Evolutionary conservation across 257 asterid genomes (phyloP).

Genomic region (Fraxinus americana): DNA sequence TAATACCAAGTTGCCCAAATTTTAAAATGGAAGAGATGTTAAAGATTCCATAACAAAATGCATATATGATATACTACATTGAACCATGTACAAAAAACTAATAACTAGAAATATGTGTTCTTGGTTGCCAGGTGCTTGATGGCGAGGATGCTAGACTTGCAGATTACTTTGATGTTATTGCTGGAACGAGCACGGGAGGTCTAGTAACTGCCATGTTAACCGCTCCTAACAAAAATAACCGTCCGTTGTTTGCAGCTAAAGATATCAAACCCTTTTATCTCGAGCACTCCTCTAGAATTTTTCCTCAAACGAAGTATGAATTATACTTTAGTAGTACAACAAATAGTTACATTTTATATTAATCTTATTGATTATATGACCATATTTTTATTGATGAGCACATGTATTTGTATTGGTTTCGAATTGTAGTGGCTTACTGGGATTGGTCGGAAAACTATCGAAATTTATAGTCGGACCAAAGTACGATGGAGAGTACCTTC

Average conservation of each 20-base stretch:
- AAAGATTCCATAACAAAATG: no score
- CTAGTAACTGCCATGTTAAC: slow-evolving; percentile 60
- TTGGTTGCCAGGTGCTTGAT: slow-evolving; percentile 42
- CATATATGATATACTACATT: no score
- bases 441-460: slow-evolving; percentile 11
- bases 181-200: slow-evolving; percentile 80
- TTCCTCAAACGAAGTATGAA: slow-evolving; percentile 30
- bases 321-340: not conserved
- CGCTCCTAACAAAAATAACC: slow-evolving; percentile 45
- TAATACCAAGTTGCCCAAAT: no score
- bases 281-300: slow-evolving; percentile 42
- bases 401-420: not conserved
- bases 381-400: no score
- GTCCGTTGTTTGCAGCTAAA: slow-evolving; percentile 58
- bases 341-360: not conserved
- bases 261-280: slow-evolving; percentile 53
- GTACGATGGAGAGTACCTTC: slow-evolving; percentile 49
- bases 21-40: no score
- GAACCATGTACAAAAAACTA: no score
- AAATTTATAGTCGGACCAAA: slow-evolving; percentile 35
- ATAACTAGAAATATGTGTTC: no score
- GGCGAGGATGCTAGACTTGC: slow-evolving; percentile 60
- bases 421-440: slow-evolving; percentile 36
- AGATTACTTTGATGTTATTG: slow-evolving; percentile 67
- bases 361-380: not conserved